Evolutionary conservation across 1,284 basidiomycete genomes (phyloP).

Genomic region (Boletellus sp.): DNA sequence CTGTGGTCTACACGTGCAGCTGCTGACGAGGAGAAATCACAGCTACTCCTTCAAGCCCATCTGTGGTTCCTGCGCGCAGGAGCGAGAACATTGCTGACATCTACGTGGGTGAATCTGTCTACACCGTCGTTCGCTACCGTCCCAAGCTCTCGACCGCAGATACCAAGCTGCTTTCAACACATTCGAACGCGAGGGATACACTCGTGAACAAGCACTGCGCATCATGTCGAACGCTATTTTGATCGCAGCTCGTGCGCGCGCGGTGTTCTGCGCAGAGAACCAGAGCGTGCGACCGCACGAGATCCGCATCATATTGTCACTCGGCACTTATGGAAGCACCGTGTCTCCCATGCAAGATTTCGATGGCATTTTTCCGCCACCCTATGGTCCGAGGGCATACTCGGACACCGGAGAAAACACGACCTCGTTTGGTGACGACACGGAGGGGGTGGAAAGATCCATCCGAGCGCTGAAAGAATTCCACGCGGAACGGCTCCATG

Average conservation of each 20-base stretch:
- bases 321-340: slow-evolving; percentile 74
- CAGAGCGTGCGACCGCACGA: slow-evolving; percentile 10
- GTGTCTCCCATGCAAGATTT: slow-evolving; percentile 71
- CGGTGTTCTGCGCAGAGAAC: slow-evolving; percentile 32
- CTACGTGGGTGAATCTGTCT: slow-evolving; percentile 46
- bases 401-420: slow-evolving; percentile 30
- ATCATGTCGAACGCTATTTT: slow-evolving; percentile 57
- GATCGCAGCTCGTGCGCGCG: slow-evolving; percentile 49
- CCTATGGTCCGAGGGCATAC: slow-evolving; percentile 60
- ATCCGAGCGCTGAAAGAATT: slow-evolving; percentile 58
- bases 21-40: slow-evolving; percentile 42
- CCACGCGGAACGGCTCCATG: slow-evolving; percentile 61
- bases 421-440: slow-evolving; percentile 43
- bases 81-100: slow-evolving; percentile 56
- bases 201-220: slow-evolving; percentile 38
- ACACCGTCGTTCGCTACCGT: not conserved
- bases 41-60: slow-evolving; percentile 55
- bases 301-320: slow-evolving; percentile 58
- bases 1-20: slow-evolving; percentile 70
- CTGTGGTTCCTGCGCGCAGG: slow-evolving; percentile 57
- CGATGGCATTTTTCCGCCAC: slow-evolving; percentile 70
- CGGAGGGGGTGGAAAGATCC: slow-evolving; percentile 32
- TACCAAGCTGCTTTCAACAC: slow-evolving; percentile 63
- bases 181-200: slow-evolving; percentile 53
- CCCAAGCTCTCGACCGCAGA: slow-evolving; percentile 32